phyloP scores from a whole-genome alignment of 1,284 basidiomycete species.

The Rhodotorula sp. region DNA sequence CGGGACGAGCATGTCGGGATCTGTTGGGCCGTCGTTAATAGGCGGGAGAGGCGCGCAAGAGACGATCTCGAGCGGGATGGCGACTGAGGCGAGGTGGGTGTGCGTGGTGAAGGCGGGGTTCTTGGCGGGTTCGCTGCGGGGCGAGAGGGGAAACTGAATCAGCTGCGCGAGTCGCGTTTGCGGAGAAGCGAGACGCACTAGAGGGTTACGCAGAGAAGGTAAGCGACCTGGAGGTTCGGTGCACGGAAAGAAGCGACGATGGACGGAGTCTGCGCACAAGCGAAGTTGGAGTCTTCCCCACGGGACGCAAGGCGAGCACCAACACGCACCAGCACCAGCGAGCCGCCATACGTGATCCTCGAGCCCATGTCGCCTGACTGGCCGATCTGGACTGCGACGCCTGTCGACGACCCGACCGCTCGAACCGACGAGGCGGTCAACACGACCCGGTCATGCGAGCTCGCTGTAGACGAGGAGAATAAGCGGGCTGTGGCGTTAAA shows the following conservation, averaged over 20 bases:
- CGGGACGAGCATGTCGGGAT: too few species aligned
- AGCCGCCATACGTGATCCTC: constrained; percentile 15
- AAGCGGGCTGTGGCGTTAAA: neutral
- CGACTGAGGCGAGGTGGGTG: constrained; percentile 11
- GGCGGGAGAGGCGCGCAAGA: constrained; percentile 11
- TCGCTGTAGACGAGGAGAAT: neutral
- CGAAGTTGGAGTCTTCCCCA: neutral
- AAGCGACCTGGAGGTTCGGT: constrained; percentile 32
- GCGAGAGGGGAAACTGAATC: too few species aligned
- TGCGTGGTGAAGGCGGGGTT: constrained; percentile 2
- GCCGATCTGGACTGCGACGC: neutral
- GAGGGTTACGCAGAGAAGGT: constrained; percentile 24
- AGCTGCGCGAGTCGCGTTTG: neutral
- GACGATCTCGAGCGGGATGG: constrained; percentile 25
- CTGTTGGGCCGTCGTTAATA: neutral
- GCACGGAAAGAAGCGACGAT: constrained; percentile 28
- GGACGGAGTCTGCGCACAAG: constrained; percentile 2
- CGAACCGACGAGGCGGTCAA: constrained; percentile 1
- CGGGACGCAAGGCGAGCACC: too few species aligned
- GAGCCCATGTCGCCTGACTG: neutral
- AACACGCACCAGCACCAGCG: neutral
- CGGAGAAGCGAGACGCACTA: constrained; percentile 1
- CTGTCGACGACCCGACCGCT: neutral
- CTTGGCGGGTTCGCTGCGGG: neutral
- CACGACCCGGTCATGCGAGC: constrained; percentile 21